phyloP scores from a whole-genome alignment of 73 alveolate species.

The Paramecium tetraurelia region DNA sequence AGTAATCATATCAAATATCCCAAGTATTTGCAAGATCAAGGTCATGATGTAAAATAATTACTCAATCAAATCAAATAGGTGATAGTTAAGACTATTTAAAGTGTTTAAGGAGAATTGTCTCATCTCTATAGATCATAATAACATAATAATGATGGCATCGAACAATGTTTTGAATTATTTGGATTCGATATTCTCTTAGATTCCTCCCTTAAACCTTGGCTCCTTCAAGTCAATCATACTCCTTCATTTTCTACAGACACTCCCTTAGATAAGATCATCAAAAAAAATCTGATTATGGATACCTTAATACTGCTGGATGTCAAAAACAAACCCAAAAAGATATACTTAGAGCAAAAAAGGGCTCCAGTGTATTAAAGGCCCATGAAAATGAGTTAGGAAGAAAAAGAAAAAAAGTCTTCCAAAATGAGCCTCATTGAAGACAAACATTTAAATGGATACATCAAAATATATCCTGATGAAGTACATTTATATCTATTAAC shows the following conservation, averaged over 20 bases:
- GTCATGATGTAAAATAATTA: slow-evolving; percentile 65
- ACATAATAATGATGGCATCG: slow-evolving; percentile 71
- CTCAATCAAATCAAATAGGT: slow-evolving; percentile 66
- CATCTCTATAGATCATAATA: slow-evolving; percentile 73
- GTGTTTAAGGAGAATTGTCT: slow-evolving; percentile 70
- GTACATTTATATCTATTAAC: slow-evolving; percentile 13
- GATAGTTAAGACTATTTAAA: slow-evolving; percentile 69
- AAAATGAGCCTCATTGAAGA: slow-evolving; percentile 44
- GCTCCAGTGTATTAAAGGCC: slow-evolving; percentile 54
- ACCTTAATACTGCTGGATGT: slow-evolving; percentile 68
- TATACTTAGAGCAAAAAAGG: slow-evolving; percentile 63
- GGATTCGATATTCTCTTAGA: slow-evolving; percentile 81
- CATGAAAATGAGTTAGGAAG: not conserved
- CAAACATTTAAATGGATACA: slow-evolving; percentile 41
- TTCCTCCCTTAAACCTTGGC: slow-evolving; percentile 68
- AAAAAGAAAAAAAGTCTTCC: not conserved
- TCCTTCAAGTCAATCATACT: slow-evolving; percentile 79
- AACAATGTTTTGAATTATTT: slow-evolving; percentile 73
- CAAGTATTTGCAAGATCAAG: slow-evolving; percentile 48
- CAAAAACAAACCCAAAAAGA: slow-evolving; percentile 61
- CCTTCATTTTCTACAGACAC: slow-evolving; percentile 83
- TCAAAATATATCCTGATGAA: slow-evolving; percentile 55
- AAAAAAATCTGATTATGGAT: slow-evolving; percentile 72
- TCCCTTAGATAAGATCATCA: slow-evolving; percentile 74
- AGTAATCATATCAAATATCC: not conserved